These are phyloP conservation scores for Picea abies DNA, from an alignment of 83 land plant species.

Conservation along the genomic window DNA sequence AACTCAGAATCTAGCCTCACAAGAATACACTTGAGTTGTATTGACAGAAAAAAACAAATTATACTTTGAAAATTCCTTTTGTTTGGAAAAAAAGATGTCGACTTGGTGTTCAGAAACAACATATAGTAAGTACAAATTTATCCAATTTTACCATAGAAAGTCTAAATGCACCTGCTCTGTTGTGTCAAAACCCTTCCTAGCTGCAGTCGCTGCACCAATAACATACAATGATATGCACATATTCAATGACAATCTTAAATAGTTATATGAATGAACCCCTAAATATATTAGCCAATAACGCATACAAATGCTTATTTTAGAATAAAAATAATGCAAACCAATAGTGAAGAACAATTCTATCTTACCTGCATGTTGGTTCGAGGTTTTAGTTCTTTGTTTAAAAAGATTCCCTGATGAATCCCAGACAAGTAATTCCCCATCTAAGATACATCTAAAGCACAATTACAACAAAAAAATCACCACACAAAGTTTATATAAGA, in stretches of 20 bases:
- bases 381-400: constrained; percentile 13
- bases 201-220: too few relatives aligned
- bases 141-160: not conserved
- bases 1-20: too few relatives aligned
- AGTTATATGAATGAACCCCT: not conserved
- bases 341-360: not conserved
- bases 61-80: too few relatives aligned
- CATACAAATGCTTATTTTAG: not conserved
- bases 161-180: too few relatives aligned
- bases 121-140: not conserved
- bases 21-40: too few relatives aligned
- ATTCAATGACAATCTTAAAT: not conserved
- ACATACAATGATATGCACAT: not conserved
- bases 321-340: not conserved
- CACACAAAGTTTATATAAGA: not conserved
- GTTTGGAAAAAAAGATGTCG: too few relatives aligned
- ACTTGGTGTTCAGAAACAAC: too few relatives aligned
- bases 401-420: constrained; percentile 20
- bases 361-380: constrained; percentile 20
- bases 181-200: too few relatives aligned
- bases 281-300: not conserved
- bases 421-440: constrained; percentile 31
- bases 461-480: not conserved
- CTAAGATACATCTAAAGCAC: constrained; percentile 24
- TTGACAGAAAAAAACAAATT: too few relatives aligned